Evolutionary conservation across 2,329 filamentous ascomycete genomes (phyloP), one percentile per base, ranked within the genome.

Genomic region (Rhexocercosporidium sp.): DNA sequence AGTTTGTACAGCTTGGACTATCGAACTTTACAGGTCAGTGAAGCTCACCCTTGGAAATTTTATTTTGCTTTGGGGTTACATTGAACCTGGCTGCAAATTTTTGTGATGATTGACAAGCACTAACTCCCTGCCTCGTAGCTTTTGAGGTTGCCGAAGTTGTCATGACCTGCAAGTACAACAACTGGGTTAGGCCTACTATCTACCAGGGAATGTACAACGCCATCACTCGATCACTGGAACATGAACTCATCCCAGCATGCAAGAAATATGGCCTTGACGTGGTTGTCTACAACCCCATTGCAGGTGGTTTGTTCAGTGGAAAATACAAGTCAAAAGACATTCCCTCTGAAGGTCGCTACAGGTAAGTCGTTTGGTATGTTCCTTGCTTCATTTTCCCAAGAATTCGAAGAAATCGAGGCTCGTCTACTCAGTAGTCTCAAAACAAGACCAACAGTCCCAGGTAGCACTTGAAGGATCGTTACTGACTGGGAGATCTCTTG

Each of bases 161-260:
- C 66, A 86, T 93, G 78, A 62, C 25, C 8, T 44, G 31, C 37
- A 67, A 62, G 27, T 69, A 67, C 47, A 70, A 70, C 44, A 67
- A 67, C 8, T 70, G 69, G 69, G 69, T 71, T 20, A 46, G 90
- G 46, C 93, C 93, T 0, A 93, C 91, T 0, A 88, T 96, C 65
- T 97, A 93, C 79, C 93, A 96, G 79, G 94, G 85, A 74, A 95
- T 96, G 92, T 95, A 95, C 80, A 95, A 95, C 78, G 88, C 86
- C 66, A 92, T 94, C 72, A 92, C 89, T 25, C 88, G 93, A 62
- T 87, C 86, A 64, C 90, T 95, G 70, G 93, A 96, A 77, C 78
- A 86, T 0, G 92, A 96, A 78, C 82, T 96, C 49, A 85, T 96
- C 63, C 88, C 88, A 3, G 88, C 89, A 25, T 94, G 91, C 76